Evolutionary conservation across 345 rosid genomes (phyloP).

Genomic region (Eucalyptus decipiens): DNA sequence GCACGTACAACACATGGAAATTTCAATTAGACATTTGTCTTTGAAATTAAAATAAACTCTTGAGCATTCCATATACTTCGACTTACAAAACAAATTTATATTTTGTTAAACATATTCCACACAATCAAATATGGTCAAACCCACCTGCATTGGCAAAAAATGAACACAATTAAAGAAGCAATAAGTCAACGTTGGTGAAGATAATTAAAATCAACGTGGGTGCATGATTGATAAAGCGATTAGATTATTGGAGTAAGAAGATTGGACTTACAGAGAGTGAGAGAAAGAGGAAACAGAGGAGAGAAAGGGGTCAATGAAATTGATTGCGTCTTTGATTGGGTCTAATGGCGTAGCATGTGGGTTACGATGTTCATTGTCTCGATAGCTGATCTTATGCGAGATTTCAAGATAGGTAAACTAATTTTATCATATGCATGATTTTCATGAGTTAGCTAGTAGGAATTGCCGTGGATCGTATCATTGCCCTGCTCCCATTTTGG

Average conservation of each 20-base stretch:
- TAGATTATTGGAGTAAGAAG: not conserved
- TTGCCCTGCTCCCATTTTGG: slow-evolving; percentile 83
- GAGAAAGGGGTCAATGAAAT: not conserved
- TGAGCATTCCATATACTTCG: no score
- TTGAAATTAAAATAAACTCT: no score
- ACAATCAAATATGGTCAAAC: no score
- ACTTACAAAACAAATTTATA: no score
- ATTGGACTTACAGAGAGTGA: not conserved
- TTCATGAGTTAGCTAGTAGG: slow-evolving; percentile 71
- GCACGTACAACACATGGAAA: no score
- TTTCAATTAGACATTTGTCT: no score
- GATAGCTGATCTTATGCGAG: slow-evolving; percentile 93
- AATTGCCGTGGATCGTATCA: slow-evolving; percentile 76
- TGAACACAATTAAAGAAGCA: no score
- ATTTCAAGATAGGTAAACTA: slow-evolving; percentile 77
- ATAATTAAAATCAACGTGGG: not conserved
- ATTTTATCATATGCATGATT: slow-evolving; percentile 76
- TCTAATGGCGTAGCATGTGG: slow-evolving; percentile 60
- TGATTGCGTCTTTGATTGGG: slow-evolving; percentile 64
- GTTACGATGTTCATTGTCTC: slow-evolving; percentile 91
- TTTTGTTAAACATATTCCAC: no score
- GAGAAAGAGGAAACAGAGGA: not conserved
- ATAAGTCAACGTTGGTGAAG: no score
- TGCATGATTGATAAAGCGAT: not conserved
- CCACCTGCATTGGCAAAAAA: no score